phyloP scores from a whole-genome alignment of 768 basidiomycete genomes.

The Phanerodontia chrysosporium region DNA sequence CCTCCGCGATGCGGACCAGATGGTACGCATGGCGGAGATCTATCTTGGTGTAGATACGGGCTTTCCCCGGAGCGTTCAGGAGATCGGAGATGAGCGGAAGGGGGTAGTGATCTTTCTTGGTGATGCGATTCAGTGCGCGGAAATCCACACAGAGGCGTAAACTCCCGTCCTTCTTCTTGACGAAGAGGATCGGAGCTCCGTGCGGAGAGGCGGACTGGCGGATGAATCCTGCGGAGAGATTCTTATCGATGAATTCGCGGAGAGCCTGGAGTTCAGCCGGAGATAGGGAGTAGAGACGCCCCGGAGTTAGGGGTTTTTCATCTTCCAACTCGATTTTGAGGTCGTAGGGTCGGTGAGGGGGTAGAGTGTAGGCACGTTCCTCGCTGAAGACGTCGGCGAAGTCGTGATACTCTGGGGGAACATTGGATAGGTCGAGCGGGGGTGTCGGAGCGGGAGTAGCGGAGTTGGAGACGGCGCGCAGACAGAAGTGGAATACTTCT shows the following conservation, averaged over 20 bases:
- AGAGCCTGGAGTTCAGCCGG: conserved; percentile 31
- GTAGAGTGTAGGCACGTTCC: conserved; percentile 17
- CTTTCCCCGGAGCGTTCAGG: conserved; percentile 14
- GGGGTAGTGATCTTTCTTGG: conserved; percentile 30
- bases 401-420: too few species aligned
- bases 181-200: conserved; percentile 24
- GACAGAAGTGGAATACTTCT: too few species aligned
- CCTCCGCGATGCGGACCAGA: conserved; percentile 34
- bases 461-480: too few species aligned
- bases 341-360: conserved; percentile 32
- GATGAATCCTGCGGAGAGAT: conserved; percentile 31
- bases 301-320: conserved; percentile 22
- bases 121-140: conserved; percentile 28
- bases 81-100: conserved; percentile 31
- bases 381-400: too few species aligned
- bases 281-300: conserved; percentile 33
- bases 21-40: conserved; percentile 39
- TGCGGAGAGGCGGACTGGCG: conserved; percentile 23
- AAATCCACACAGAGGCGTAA: conserved; percentile 25
- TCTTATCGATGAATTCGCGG: conserved; percentile 30
- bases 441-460: too few species aligned
- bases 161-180: conserved; percentile 22
- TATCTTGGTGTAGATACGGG: conserved; percentile 31
- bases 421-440: too few species aligned
- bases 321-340: conserved; percentile 31